phyloP scores from a whole-genome alignment of 257 asterid species.

The Solanum boliviense region DNA sequence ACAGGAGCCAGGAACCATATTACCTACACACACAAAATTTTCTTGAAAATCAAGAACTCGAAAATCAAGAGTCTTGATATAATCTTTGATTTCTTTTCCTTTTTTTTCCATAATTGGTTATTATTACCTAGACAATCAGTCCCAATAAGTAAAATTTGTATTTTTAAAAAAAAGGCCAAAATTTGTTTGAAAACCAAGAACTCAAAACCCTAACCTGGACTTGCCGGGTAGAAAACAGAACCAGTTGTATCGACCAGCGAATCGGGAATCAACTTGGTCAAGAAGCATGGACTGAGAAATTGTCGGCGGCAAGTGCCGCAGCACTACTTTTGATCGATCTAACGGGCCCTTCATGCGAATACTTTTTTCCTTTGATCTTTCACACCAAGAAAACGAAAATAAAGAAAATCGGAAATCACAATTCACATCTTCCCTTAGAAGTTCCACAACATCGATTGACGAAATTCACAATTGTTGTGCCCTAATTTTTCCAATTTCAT shows the following conservation, averaged over 20 bases:
- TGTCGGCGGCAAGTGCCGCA: constrained; percentile 99
- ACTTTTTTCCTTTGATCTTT: constrained; percentile 30
- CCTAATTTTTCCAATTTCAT: constrained; percentile 39
- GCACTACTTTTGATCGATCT: constrained; percentile 96
- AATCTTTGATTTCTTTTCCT: neutral
- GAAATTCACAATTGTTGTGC: neutral
- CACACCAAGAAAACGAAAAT: neutral
- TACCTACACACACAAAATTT: neutral
- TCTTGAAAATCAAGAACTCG: neutral
- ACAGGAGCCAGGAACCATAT: neutral
- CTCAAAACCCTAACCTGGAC: constrained; percentile 43
- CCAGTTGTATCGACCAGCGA: constrained; percentile 79
- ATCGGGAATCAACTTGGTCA: constrained; percentile 81
- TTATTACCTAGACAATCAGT: neutral
- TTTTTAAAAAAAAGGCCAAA: no score
- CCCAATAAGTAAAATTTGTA: neutral
- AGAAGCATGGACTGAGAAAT: constrained; percentile 80
- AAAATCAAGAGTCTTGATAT: neutral
- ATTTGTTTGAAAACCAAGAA: neutral
- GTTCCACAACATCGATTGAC: constrained; percentile 7
- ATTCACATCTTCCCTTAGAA: constrained; percentile 36
- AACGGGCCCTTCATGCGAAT: constrained; percentile 77
- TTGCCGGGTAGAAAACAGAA: constrained; percentile 68
- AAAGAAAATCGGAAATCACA: constrained; percentile 34
- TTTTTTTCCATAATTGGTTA: neutral